These are phyloP conservation scores for Colletotrichum magnum DNA, from an alignment of 2,329 filamentous ascomycete genomes.

Conservation along the genomic window DNA sequence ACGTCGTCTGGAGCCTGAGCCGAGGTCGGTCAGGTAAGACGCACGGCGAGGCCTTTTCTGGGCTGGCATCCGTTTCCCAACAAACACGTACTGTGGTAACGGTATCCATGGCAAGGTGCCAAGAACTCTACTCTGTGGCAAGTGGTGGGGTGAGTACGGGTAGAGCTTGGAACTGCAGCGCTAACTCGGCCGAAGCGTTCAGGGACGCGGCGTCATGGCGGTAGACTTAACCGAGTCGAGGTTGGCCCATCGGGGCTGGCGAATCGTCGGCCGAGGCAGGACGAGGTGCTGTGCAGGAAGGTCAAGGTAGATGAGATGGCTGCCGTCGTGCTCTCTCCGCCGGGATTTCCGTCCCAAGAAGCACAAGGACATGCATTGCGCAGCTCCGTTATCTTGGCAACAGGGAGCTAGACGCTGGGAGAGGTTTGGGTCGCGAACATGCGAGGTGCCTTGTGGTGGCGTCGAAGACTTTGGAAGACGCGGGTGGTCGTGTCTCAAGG, in stretches of 20 bases:
- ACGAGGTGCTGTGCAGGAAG: not conserved
- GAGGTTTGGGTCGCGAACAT: conserved; percentile 9
- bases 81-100: not conserved
- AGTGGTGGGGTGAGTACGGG: not conserved
- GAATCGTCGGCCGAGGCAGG: conserved; percentile 10
- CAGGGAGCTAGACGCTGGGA: conserved; percentile 6
- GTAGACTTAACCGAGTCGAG: conserved; percentile 8
- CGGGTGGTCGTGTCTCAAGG: conserved; percentile 12
- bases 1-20: not conserved
- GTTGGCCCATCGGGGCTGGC: not conserved
- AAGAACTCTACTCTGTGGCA: not conserved
- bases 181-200: conserved; percentile 34
- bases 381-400: conserved; percentile 10
- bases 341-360: conserved; percentile 22
- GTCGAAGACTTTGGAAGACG: conserved; percentile 21
- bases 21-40: not conserved
- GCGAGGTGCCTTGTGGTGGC: conserved; percentile 14
- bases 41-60: conserved; percentile 4
- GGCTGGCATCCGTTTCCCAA: not conserved
- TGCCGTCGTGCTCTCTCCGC: conserved; percentile 5
- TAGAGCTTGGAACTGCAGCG: conserved; percentile 17
- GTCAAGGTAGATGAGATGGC: conserved; percentile 17
- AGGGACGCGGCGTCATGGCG: conserved; percentile 29
- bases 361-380: not conserved
- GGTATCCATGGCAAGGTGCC: not conserved